Percentiles rank a stretch among this genome's conserved stretches.
Evolutionary conservation across 148 eudicot genomes (phyloP).

Genomic region (Chenopodium suecicum): DNA sequence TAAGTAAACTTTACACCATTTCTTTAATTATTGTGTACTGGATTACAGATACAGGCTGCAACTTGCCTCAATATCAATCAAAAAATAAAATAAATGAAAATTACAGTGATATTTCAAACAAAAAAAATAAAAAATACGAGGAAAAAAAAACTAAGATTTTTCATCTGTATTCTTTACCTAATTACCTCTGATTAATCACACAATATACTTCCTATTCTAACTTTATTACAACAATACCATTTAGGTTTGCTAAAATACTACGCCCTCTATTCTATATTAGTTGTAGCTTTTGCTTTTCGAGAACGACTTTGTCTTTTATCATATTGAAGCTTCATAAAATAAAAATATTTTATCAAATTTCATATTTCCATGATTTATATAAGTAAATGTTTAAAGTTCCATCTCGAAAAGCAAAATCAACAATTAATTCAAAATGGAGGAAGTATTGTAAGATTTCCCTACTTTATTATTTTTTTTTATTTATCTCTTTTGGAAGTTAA

Average conservation of each 20-base stretch:
- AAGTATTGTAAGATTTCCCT: not conserved
- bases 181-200: not conserved
- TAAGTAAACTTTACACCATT: too few species aligned
- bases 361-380: not conserved
- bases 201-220: slow-evolving; percentile 1
- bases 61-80: too few species aligned
- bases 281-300: not conserved
- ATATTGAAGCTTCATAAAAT: too few species aligned
- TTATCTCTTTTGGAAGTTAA: slow-evolving; percentile 68
- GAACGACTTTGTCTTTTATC: not conserved
- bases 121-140: not conserved
- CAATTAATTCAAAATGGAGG: not conserved
- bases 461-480: not conserved
- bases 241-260: not conserved
- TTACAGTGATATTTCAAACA: not conserved
- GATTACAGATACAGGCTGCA: too few species aligned
- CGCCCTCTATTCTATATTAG: not conserved
- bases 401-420: not conserved
- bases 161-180: not conserved
- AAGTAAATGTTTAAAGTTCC: not conserved
- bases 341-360: too few species aligned
- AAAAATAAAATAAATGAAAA: not conserved
- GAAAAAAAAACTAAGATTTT: not conserved
- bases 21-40: too few species aligned
- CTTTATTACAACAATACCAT: slow-evolving; percentile 1